phyloP scores from a whole-genome alignment of 2,329 filamentous ascomycete species.

The Diplocarpon rosae region DNA sequence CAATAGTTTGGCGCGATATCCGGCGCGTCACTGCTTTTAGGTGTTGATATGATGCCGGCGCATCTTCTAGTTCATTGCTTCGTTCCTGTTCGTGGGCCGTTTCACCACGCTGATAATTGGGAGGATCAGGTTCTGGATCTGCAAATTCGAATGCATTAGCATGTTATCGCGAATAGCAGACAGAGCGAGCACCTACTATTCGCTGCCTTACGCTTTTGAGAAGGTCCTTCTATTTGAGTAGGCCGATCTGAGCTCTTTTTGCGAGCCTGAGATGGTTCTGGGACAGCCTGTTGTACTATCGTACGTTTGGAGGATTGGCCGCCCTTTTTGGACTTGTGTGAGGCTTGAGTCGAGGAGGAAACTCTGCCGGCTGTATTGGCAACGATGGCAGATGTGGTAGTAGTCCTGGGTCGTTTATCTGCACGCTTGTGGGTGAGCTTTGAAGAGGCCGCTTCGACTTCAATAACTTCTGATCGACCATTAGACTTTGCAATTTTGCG shows the following conservation, averaged over 20 bases:
- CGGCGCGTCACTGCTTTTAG: constrained; percentile 39
- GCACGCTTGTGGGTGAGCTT: constrained; percentile 10
- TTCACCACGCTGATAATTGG: constrained; percentile 8
- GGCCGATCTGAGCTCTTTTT: constrained; percentile 3
- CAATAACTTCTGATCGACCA: constrained; percentile 6
- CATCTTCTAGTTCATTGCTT: constrained; percentile 5
- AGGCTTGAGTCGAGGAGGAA: background rate
- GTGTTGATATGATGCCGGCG: constrained; percentile 33
- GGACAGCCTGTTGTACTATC: background rate
- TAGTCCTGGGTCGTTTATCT: background rate
- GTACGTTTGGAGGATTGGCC: background rate
- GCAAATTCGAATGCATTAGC: background rate
- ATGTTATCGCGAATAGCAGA: background rate
- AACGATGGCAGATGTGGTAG: background rate
- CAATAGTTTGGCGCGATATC: constrained; percentile 53
- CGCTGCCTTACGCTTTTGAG: constrained; percentile 8
- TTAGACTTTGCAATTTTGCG: background rate
- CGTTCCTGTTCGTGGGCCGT: constrained; percentile 3
- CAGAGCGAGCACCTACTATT: constrained; percentile 6
- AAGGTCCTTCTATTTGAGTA: constrained; percentile 2
- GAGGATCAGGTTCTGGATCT: constrained; percentile 1
- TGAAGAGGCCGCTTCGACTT: constrained; percentile 18
- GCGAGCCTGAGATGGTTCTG: constrained; percentile 1
- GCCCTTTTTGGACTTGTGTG: constrained; percentile 2
- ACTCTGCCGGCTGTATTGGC: background rate